Evolutionary conservation across 2,329 filamentous ascomycete species (phyloP).

Genomic region (Penicillium sp.): DNA sequence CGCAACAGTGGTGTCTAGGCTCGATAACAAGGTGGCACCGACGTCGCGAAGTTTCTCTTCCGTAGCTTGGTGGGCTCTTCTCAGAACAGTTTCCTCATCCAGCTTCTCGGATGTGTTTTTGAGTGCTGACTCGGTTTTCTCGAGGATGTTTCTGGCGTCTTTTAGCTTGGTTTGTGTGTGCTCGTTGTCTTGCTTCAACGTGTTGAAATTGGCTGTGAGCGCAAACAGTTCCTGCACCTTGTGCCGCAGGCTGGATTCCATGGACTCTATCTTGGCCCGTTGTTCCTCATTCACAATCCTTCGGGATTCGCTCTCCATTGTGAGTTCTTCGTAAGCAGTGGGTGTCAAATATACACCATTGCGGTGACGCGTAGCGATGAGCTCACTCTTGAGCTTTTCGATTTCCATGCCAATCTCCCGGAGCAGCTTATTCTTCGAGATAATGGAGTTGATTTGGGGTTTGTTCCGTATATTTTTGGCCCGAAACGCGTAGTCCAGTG

Average conservation of each 20-base stretch:
- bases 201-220: slow-evolving; percentile 79
- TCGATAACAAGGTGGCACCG: slow-evolving; percentile 69
- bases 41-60: slow-evolving; percentile 70
- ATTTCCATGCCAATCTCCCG: slow-evolving; percentile 89
- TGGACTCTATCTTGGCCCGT: slow-evolving; percentile 80
- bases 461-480: slow-evolving; percentile 99
- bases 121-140: slow-evolving; percentile 82
- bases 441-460: slow-evolving; percentile 84
- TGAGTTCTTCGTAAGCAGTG: slow-evolving; percentile 85
- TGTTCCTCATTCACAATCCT: slow-evolving; percentile 90
- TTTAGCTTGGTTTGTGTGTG: slow-evolving; percentile 65
- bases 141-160: slow-evolving; percentile 71
- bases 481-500: slow-evolving; percentile 92
- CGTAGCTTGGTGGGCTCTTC: slow-evolving; percentile 79
- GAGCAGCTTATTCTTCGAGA: slow-evolving; percentile 88
- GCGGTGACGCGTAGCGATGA: slow-evolving; percentile 85
- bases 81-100: slow-evolving; percentile 69
- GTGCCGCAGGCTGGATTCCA: slow-evolving; percentile 84
- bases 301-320: slow-evolving; percentile 82
- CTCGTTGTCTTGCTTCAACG: slow-evolving; percentile 84
- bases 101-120: slow-evolving; percentile 69
- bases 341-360: slow-evolving; percentile 93
- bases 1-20: slow-evolving; percentile 67
- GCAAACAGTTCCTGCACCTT: slow-evolving; percentile 90
- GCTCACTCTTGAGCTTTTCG: slow-evolving; percentile 86